Evolutionary conservation across 148 eudicot species (phyloP), one percentile per base, ranked within the genome.

Genomic region (Fallopia convolvulus): DNA sequence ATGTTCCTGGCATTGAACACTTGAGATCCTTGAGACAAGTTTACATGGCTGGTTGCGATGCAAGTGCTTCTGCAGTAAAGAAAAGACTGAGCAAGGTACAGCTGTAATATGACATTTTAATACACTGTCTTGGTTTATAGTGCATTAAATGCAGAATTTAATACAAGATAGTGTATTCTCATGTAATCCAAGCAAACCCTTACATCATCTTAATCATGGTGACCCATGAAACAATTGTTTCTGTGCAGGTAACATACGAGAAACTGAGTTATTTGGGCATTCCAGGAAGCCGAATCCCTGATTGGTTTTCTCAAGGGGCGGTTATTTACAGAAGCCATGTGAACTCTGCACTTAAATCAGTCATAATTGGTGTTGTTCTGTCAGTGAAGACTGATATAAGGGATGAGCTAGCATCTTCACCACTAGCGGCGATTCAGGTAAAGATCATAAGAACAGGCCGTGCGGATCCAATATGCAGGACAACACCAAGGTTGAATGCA

Each of bases 241-340:
- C 46, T 77, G 70, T 84, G 79, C 89, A 89, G 90, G 86, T 40
- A 81, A 79, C 84, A 44, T 70, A 87, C 82, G 88, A 74, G 79
- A 83, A 83, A 13, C 75, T 88, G 53, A 55, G 11, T 82, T 84
- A 65, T 75, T 47, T 89, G 47, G 81, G 86, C 60, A 14, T 86
- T 76, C 91, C 91, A 7, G 91, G 93, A 39, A 78, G 82, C 39
- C 47, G 75, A 74, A 88, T 90, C 48, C 93, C 93, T 6, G 83
- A 75, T n/a, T 90, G 91, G 93, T 85, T 90, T 84, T 78, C 83
- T 79, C 79, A 39, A 32, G 66, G 44, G 26, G 77, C 44, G 44
- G 79, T 88, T 13, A 70, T 36, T 44, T 90, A 83, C 42, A 41
- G 72, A 39, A 46, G 79, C 78, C 86, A 50, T 72, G 85, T 50